phyloP scores from a whole-genome alignment of 148 eudicot genomes.

The Vaccinium macrocarpon region DNA sequence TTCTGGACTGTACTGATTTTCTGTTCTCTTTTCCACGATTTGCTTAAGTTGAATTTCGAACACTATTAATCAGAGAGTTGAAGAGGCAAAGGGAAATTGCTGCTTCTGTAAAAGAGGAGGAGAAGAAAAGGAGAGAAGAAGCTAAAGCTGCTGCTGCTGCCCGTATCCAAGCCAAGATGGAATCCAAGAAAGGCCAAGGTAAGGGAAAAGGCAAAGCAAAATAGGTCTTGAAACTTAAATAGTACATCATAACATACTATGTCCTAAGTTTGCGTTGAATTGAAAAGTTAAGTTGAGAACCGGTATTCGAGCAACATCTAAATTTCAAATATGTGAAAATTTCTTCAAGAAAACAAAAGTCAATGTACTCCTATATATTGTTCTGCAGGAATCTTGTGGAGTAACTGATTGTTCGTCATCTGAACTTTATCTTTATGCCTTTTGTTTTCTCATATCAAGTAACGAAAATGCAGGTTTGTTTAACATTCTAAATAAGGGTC shows the following conservation, averaged over 20 bases:
- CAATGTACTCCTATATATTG: not conserved
- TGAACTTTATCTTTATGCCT: not conserved
- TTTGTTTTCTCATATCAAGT: not conserved
- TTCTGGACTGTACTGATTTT: not conserved
- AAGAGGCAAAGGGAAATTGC: slow-evolving; percentile 86
- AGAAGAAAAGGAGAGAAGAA: slow-evolving; percentile 92
- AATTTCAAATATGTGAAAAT: not conserved
- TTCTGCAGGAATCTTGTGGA: not conserved
- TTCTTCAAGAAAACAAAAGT: not conserved
- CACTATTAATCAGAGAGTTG: slow-evolving; percentile 53
- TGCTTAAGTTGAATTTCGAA: not conserved
- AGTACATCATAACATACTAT: not conserved
- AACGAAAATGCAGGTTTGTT: not conserved
- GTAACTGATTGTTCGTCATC: not conserved
- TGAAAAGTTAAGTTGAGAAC: not conserved
- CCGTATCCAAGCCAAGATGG: slow-evolving; percentile 94
- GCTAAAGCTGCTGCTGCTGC: slow-evolving; percentile 99
- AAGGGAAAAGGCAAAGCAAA: slow-evolving; percentile 92
- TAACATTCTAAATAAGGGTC: not conserved
- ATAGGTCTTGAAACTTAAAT: slow-evolving; percentile 22
- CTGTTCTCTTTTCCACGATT: not conserved
- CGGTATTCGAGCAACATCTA: not conserved
- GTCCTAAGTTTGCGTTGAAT: not conserved
- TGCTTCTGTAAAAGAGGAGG: slow-evolving; percentile 87
- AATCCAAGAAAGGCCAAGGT: slow-evolving; percentile 83